phyloP scores from a whole-genome alignment of 78 protist species.

The Dictyostelium purpureum region DNA sequence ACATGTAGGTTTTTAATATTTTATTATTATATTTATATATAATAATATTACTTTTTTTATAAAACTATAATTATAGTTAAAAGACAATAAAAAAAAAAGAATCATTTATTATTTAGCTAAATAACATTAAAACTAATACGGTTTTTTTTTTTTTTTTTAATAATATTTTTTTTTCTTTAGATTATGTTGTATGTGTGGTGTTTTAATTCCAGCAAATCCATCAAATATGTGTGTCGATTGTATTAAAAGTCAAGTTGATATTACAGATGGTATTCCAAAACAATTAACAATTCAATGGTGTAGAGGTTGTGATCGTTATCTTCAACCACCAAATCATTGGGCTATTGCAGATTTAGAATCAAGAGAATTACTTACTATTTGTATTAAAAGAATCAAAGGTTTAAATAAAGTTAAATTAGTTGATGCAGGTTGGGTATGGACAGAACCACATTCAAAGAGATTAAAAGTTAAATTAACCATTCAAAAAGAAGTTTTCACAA shows the following conservation, averaged over 20 bases:
- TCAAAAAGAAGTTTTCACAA: conserved; percentile 94
- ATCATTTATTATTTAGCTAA: too few relatives aligned
- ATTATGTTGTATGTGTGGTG: conserved; percentile 86
- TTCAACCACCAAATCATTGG: conserved; percentile 94
- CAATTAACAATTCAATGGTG: conserved; percentile 88
- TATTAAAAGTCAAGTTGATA: conserved; percentile 93
- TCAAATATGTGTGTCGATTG: conserved; percentile 98
- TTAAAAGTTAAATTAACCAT: conserved; percentile 95
- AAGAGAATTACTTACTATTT: conserved; percentile 94
- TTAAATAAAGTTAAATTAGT: conserved; percentile 92
- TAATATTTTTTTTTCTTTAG: too few relatives aligned
- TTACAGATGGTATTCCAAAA: conserved; percentile 98
- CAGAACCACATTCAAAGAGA: conserved; percentile 99
- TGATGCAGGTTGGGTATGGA: conserved; percentile 99
- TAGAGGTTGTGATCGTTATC: conserved; percentile 95
- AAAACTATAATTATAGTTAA: too few relatives aligned
- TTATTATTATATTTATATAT: not conserved
- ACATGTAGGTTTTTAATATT: not conserved
- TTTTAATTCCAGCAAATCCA: conserved; percentile 92
- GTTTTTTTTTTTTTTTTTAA: too few relatives aligned
- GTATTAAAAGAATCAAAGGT: conserved; percentile 92
- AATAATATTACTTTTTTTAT: too few relatives aligned
- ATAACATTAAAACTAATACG: too few relatives aligned
- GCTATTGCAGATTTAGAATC: conserved; percentile 92
- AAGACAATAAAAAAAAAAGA: too few relatives aligned